A percentile compares a stretch with the other conserved stretches of the same genome.
Conservation (phyloP, 2,329 filamentous ascomycete species). For the Penicillium sp. region DNA sequence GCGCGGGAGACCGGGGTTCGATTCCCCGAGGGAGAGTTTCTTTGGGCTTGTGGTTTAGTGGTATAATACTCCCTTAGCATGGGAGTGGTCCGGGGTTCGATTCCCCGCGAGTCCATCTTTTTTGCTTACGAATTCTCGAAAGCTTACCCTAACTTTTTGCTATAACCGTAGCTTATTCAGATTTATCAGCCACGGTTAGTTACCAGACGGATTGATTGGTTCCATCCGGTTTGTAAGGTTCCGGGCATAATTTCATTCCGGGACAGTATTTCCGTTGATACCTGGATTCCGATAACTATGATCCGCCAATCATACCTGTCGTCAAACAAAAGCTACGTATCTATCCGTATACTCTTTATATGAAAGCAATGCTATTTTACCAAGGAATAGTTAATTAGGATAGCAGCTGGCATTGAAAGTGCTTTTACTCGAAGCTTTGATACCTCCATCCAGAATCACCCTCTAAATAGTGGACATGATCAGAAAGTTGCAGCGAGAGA, state of each 20-base stretch:
- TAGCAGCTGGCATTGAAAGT: not conserved
- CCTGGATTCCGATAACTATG: not conserved
- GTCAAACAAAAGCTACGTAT: not conserved
- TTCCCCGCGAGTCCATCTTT: constrained; percentile 49
- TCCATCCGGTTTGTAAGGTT: not conserved
- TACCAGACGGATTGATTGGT: not conserved
- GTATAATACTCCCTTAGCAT: constrained; percentile 52
- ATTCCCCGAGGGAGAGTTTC: constrained; percentile 36
- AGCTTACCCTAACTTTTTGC: not conserved
- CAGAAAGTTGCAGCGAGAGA: not conserved
- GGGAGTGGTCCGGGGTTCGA: constrained; percentile 51
- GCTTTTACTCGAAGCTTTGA: not conserved
- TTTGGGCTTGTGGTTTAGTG: constrained; percentile 46
- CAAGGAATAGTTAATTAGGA: not conserved
- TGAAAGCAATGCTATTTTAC: not conserved
- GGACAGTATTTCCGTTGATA: not conserved
- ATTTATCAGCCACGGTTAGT: not conserved
- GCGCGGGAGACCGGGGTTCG: constrained; percentile 42
- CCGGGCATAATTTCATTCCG: not conserved
- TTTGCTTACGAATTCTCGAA: constrained; percentile 28
- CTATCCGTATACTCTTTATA: not conserved
- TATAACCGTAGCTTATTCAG: too few relatives aligned
- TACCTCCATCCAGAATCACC: not conserved
- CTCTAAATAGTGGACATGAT: not conserved
- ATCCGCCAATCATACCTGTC: not conserved